Evolutionary conservation across 108 stramenopile species (phyloP).

Genomic region (Chaetoceros tenuissimus): DNA sequence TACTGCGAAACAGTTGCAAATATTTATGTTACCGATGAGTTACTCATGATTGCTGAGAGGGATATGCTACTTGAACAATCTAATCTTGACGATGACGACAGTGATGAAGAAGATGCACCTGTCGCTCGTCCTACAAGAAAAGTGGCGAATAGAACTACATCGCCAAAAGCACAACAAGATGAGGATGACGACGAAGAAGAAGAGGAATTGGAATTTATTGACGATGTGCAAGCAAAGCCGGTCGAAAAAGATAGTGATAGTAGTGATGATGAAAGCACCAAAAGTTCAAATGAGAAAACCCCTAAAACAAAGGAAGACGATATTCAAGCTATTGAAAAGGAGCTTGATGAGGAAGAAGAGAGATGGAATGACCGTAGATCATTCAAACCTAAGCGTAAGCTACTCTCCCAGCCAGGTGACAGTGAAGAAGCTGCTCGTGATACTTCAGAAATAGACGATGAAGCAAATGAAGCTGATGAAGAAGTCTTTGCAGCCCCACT

Average conservation of each 20-base stretch:
- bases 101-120: slow-evolving; percentile 13
- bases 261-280: neutral
- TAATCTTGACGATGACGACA: slow-evolving; percentile 11
- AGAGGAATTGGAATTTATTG: neutral
- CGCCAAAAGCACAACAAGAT: neutral
- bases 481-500: neutral
- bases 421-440: neutral
- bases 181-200: slow-evolving; percentile 17
- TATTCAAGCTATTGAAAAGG: slow-evolving; percentile 1
- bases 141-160: slow-evolving; percentile 6
- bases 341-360: slow-evolving; percentile 6
- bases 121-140: slow-evolving; percentile 8
- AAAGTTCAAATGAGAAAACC: neutral
- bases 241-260: neutral
- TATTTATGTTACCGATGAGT: slow-evolving; percentile 71
- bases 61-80: slow-evolving; percentile 59
- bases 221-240: neutral
- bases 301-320: neutral
- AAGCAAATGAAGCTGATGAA: neutral
- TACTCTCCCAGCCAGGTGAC: neutral
- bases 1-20: slow-evolving; percentile 68
- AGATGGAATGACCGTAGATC: neutral
- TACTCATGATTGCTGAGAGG: slow-evolving; percentile 76
- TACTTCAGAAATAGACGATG: neutral
- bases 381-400: neutral